Evolutionary conservation across 306 rosid species (phyloP).

Genomic region (Cucurbita moschata): DNA sequence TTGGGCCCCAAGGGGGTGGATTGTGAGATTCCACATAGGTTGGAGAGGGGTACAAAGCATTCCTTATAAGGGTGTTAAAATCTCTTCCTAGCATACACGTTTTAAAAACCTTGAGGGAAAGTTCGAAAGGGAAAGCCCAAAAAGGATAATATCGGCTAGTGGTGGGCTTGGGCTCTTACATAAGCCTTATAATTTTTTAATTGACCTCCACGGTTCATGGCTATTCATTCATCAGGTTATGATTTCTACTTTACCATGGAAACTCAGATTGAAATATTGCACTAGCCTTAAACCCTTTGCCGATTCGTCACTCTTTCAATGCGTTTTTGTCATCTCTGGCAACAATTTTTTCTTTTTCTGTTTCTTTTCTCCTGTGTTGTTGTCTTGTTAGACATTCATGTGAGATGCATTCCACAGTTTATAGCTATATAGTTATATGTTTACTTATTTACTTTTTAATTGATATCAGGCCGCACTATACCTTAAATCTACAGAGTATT

Average conservation of each 20-base stretch:
- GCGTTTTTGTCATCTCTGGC: not conserved
- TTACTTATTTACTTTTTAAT: not conserved
- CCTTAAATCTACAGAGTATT: conserved; percentile 67
- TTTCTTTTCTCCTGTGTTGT: not conserved
- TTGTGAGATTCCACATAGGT: too few relatives aligned
- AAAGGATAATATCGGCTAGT: too few relatives aligned
- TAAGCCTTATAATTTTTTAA: not conserved
- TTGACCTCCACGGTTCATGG: not conserved
- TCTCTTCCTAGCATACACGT: too few relatives aligned
- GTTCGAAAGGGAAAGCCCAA: too few relatives aligned
- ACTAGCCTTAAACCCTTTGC: not conserved
- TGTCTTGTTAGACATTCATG: not conserved
- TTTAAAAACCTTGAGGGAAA: too few relatives aligned
- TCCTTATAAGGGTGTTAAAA: too few relatives aligned
- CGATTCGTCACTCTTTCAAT: not conserved
- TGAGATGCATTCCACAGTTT: not conserved
- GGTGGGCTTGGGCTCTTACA: too few relatives aligned
- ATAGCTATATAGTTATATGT: not conserved
- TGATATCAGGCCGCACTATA: conserved; percentile 67
- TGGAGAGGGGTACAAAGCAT: too few relatives aligned
- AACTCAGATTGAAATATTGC: not conserved
- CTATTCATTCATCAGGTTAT: not conserved
- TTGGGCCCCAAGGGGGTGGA: too few relatives aligned
- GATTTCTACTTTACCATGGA: not conserved
- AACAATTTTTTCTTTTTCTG: not conserved